Percentiles rank a stretch among this genome's conserved stretches.
These are phyloP conservation scores for Suillus clintonianus DNA, from an alignment of 768 basidiomycete genomes.

Conservation along the genomic window DNA sequence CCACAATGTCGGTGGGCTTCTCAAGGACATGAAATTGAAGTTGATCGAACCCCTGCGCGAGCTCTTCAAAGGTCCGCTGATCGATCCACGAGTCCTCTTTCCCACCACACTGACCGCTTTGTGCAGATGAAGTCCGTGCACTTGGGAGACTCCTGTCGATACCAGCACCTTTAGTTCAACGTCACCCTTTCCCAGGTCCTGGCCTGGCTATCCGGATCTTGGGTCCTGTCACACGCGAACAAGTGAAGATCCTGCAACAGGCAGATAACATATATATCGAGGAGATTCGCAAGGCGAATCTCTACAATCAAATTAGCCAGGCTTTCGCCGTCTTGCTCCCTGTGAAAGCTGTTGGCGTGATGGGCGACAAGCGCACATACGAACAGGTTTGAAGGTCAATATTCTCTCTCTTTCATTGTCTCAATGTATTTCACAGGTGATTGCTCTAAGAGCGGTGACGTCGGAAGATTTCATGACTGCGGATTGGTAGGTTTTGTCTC, in stretches of 20 bases:
- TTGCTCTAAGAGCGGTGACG: constrained; percentile 91
- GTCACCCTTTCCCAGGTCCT: constrained; percentile 98
- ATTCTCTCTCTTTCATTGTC: constrained; percentile 1
- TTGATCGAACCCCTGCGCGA: constrained; percentile 96
- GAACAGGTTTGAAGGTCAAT: constrained; percentile 65
- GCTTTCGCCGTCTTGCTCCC: constrained; percentile 97
- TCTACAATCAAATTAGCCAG: constrained; percentile 93
- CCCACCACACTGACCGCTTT: not conserved
- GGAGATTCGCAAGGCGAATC: constrained; percentile 89
- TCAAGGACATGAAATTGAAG: constrained; percentile 98
- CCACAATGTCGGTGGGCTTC: constrained; percentile 95
- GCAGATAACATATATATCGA: constrained; percentile 98
- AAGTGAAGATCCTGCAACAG: constrained; percentile 87
- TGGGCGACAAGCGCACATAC: constrained; percentile 95
- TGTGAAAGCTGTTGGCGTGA: constrained; percentile 95
- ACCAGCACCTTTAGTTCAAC: constrained; percentile 88
- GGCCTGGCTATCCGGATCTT: constrained; percentile 98
- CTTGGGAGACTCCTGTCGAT: constrained; percentile 90
- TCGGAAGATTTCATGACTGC: constrained; percentile 99
- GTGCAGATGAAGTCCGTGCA: constrained; percentile 89
- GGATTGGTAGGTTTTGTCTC: constrained; percentile 69
- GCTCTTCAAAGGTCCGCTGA: constrained; percentile 87
- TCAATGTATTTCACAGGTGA: constrained; percentile 54
- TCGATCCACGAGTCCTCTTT: not conserved
- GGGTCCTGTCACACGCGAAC: constrained; percentile 90